These are phyloP conservation scores for Cercospora beticola DNA, from an alignment of 2,329 filamentous ascomycete species.

Conservation along the genomic window DNA sequence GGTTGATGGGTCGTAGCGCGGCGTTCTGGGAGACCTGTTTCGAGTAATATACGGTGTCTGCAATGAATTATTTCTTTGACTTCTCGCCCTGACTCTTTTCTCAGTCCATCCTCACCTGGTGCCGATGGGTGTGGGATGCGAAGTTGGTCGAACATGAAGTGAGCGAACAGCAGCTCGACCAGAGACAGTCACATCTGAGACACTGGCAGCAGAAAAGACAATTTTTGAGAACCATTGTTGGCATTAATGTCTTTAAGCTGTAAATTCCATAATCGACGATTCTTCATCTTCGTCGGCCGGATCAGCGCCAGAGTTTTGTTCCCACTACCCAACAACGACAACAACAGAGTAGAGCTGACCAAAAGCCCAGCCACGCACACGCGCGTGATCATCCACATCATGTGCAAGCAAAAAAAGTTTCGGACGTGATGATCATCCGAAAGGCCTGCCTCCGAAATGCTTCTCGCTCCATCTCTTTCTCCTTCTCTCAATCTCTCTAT, in stretches of 20 bases:
- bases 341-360: not conserved
- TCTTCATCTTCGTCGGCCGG: not conserved
- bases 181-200: not conserved
- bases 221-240: not conserved
- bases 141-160: not conserved
- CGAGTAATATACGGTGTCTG: not conserved
- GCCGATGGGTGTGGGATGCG: not conserved
- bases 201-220: not conserved
- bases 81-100: not conserved
- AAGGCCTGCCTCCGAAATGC: slow-evolving; percentile 3
- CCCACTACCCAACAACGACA: not conserved
- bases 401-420: not conserved
- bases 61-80: not conserved
- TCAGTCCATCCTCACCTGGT: not conserved
- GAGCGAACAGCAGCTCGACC: not conserved
- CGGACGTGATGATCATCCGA: slow-evolving; percentile 4
- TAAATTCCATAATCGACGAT: not conserved
- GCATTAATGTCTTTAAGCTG: slow-evolving; percentile 6
- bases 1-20: not conserved
- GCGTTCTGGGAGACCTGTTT: not conserved
- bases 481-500: not conserved
- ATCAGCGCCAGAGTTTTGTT: not conserved
- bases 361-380: not conserved
- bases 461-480: not conserved
- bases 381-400: not conserved